Base-by-base conservation (phyloP, 176 grass and related monocot genomes). In the Cocos nucifera region DNA sequence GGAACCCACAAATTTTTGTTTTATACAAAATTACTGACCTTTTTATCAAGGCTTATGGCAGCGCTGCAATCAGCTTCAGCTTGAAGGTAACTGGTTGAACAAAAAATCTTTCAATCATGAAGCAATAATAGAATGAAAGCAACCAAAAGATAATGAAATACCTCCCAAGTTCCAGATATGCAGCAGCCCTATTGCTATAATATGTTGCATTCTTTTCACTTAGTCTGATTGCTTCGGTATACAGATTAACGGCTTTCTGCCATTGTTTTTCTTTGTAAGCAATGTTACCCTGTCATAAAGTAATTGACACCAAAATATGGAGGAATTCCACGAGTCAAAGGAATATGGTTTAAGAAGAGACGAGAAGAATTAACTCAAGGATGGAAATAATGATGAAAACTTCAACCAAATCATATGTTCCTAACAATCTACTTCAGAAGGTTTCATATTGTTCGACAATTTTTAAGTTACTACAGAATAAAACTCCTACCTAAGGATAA, bases 261-360 rank as follows among this genome's bases (percentile, higher is more conserved):
- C 87, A 99, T 62, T 93, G 84, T 53, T 86, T 98, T 60, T 93
- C 94, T 79, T 91, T 99, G 75, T 73, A 99, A 73, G 94, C 82
- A 75, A 60, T 61, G 55, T 99, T 99, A 58, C 88, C 94, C 94
- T 99, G 79, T 35, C 53, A 56, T 66, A 22, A 59, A 71, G 51
- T 56, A 71, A 52, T 24, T 0, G 16, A 18, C 2, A 68, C 0
- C 28, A 59, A 44, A 9, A 75, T 30, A 64, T 50, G 35, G 35
- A 44, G 10, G 0, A 3, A 44, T 44, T 14, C 35, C 35, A 44
- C 9, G 14, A 12, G 35, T 44, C 35, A 44, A 44, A 44, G 2
- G 35, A 44, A 44, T 6, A 44, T 0, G 9, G 35, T 44, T 44
- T 12, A 14, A 44, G 35, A 44, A 12, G 35, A 44, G 35, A 44